A percentile compares a stretch with the other conserved stretches of the same genome.
Evolutionary conservation across 2,329 filamentous ascomycete species (phyloP).

Genomic region (Hymenotorrendiella dingleyae): DNA sequence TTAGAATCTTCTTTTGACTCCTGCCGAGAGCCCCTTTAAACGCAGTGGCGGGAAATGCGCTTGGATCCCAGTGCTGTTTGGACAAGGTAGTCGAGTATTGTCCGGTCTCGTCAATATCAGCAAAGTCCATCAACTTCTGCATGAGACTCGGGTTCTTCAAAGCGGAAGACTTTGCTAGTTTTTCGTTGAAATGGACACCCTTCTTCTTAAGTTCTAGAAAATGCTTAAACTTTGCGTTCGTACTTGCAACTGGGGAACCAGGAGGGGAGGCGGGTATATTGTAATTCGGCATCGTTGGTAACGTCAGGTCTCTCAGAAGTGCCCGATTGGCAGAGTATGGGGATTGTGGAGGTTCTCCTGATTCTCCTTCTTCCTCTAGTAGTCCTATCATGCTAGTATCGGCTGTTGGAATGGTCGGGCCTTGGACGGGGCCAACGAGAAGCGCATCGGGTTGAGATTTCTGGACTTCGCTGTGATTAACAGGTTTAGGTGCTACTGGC

Average conservation of each 20-base stretch:
- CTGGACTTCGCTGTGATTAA: slow-evolving; percentile 2
- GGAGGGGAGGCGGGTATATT: slow-evolving; percentile 70
- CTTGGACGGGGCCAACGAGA: slow-evolving; percentile 25
- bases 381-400: slow-evolving; percentile 11
- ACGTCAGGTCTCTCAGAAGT: slow-evolving; percentile 63
- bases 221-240: slow-evolving; percentile 63
- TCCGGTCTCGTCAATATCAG: slow-evolving; percentile 46
- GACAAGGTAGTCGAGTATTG: slow-evolving; percentile 62
- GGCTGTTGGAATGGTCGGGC: slow-evolving; percentile 20
- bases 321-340: slow-evolving; percentile 63
- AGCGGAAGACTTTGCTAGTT: slow-evolving; percentile 59
- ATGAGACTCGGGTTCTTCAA: slow-evolving; percentile 67
- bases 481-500: background rate
- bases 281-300: slow-evolving; percentile 66
- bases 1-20: slow-evolving; percentile 35
- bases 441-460: slow-evolving; percentile 19
- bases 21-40: slow-evolving; percentile 45
- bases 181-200: slow-evolving; percentile 72
- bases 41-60: slow-evolving; percentile 48
- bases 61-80: slow-evolving; percentile 52
- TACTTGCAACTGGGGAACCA: slow-evolving; percentile 45
- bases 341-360: slow-evolving; percentile 37
- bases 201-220: slow-evolving; percentile 74
- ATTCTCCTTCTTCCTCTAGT: slow-evolving; percentile 27
- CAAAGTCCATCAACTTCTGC: slow-evolving; percentile 68